These are phyloP conservation scores for Marsdenia floribunda DNA, from an alignment of 257 asterid genomes.

Conservation along the genomic window DNA sequence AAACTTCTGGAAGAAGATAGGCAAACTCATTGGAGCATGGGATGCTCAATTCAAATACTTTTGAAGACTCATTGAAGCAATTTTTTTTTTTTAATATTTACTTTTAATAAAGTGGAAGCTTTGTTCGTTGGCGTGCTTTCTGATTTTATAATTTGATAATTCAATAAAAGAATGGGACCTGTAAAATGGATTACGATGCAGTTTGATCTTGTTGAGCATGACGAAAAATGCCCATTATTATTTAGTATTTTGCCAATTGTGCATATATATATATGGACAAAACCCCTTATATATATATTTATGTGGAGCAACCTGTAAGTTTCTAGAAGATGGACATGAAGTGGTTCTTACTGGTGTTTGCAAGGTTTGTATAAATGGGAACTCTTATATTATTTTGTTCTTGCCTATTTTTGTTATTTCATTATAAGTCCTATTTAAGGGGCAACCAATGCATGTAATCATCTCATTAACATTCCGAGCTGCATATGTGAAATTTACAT, in stretches of 20 bases:
- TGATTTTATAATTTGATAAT: too few species aligned
- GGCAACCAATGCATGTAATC: neutral
- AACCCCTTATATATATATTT: constrained; percentile 52
- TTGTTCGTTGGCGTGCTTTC: too few species aligned
- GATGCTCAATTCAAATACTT: too few species aligned
- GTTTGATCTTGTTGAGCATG: neutral
- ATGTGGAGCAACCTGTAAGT: constrained; percentile 60
- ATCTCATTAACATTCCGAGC: too few species aligned
- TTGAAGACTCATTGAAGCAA: too few species aligned
- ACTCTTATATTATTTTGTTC: neutral
- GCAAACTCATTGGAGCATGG: too few species aligned
- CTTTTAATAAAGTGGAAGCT: too few species aligned
- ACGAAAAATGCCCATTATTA: neutral
- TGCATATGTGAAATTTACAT: neutral
- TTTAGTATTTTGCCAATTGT: constrained; percentile 1
- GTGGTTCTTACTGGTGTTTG: constrained; percentile 72
- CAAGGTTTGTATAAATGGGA: constrained; percentile 37
- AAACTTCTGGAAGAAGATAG: too few species aligned
- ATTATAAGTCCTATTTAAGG: neutral
- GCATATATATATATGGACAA: constrained; percentile 45
- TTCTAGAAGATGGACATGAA: constrained; percentile 87
- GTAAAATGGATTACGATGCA: constrained; percentile 39
- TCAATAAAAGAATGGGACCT: constrained; percentile 39
- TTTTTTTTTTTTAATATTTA: too few species aligned
- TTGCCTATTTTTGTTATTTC: neutral